Conservation (phyloP, 1,139 yeast genomes). For the Sugiyamaella paludigena region DNA sequence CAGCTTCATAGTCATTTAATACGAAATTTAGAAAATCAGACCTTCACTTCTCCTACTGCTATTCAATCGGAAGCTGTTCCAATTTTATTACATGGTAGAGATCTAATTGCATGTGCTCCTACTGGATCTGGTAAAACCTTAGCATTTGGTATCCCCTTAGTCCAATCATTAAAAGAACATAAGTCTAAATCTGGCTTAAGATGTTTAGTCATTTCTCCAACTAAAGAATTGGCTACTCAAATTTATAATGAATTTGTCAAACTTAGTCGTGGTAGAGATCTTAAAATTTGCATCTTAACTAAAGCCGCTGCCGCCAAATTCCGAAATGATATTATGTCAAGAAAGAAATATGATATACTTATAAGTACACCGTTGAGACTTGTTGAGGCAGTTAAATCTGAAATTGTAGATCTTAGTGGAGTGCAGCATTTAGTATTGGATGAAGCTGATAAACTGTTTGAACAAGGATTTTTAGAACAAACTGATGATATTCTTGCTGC, state of each 20-base stretch:
- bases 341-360: slow-evolving; percentile 70
- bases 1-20: slow-evolving; percentile 61
- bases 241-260: slow-evolving; percentile 68
- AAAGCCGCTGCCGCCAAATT: slow-evolving; percentile 74
- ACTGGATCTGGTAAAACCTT: slow-evolving; percentile 93
- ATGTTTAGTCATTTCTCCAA: slow-evolving; percentile 86
- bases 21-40: slow-evolving; percentile 62
- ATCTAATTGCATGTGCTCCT: slow-evolving; percentile 85
- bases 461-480: slow-evolving; percentile 86
- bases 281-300: slow-evolving; percentile 67
- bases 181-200: slow-evolving; percentile 48
- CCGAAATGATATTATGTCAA: slow-evolving; percentile 48
- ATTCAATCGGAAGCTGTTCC: slow-evolving; percentile 89
- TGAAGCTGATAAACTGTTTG: slow-evolving; percentile 94
- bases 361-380: slow-evolving; percentile 87
- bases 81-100: slow-evolving; percentile 58
- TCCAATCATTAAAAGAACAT: slow-evolving; percentile 47
- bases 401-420: slow-evolving; percentile 53
- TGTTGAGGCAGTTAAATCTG: slow-evolving; percentile 70
- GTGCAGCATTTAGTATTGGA: slow-evolving; percentile 81
- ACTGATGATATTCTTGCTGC: slow-evolving; percentile 79
- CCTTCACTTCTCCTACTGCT: slow-evolving; percentile 84
- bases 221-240: slow-evolving; percentile 87
- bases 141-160: slow-evolving; percentile 79
- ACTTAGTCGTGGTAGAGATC: slow-evolving; percentile 48